These are phyloP conservation scores for Neurospora sp. DNA, from an alignment of 495 filamentous ascomycete genomes.

Conservation along the genomic window DNA sequence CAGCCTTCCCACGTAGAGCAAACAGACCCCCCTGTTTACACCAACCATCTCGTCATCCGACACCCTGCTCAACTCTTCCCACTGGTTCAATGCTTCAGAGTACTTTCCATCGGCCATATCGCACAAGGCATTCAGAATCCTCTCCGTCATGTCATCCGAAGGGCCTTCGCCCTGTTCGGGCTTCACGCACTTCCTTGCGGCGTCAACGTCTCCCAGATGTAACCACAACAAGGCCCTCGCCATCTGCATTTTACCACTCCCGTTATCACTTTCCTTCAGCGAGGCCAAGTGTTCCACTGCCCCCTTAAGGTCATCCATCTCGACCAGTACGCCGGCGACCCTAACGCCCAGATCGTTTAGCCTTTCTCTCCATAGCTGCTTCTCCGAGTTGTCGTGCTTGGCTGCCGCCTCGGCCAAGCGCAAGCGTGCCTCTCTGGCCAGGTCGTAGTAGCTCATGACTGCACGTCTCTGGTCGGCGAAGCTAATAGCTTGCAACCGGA, in stretches of 20 bases:
- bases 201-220: constrained; percentile 62
- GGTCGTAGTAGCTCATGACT: constrained; percentile 82
- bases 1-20: constrained; percentile 69
- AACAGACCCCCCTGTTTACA: constrained; percentile 73
- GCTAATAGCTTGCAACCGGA: constrained; percentile 74
- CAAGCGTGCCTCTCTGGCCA: constrained; percentile 63
- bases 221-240: constrained; percentile 59
- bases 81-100: constrained; percentile 48
- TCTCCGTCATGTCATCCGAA: constrained; percentile 13
- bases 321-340: constrained; percentile 70
- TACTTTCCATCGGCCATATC: constrained; percentile 74
- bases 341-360: constrained; percentile 66
- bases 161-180: background rate
- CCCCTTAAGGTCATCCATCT: constrained; percentile 80
- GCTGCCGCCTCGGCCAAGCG: constrained; percentile 31
- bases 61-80: constrained; percentile 44
- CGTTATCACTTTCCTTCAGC: constrained; percentile 21
- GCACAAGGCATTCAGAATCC: constrained; percentile 52
- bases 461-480: constrained; percentile 73
- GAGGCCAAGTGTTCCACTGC: constrained; percentile 58
- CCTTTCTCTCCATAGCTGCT: constrained; percentile 55
- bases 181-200: constrained; percentile 46
- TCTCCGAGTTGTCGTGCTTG: constrained; percentile 34
- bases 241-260: constrained; percentile 23
- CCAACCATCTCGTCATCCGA: constrained; percentile 49